Evolutionary conservation across 129 eudicot genomes (phyloP).

Genomic region (Silybum marianum): DNA sequence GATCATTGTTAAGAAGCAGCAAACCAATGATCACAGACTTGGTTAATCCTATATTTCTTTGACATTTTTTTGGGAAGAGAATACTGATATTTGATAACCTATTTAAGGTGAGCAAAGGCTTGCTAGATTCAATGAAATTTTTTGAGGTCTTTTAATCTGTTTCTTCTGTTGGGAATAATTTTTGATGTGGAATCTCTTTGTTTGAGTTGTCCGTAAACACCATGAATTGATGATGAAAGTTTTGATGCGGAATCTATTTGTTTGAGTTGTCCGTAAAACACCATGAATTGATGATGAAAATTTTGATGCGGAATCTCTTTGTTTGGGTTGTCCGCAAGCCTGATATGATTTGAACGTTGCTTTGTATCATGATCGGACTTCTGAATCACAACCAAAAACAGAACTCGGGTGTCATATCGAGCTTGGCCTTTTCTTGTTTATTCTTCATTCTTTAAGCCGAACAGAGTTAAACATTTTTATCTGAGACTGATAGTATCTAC

Average conservation of each 20-base stretch:
- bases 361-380: background rate
- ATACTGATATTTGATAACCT: background rate
- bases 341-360: background rate
- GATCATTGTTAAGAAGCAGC: background rate
- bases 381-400: background rate
- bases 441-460: background rate
- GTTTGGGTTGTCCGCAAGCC: background rate
- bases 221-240: background rate
- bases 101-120: background rate
- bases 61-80: no score
- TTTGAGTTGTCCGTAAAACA: background rate
- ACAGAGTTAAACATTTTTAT: background rate
- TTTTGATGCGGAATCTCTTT: background rate
- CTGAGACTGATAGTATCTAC: background rate
- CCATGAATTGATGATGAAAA: background rate
- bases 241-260: background rate
- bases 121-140: background rate
- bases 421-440: background rate
- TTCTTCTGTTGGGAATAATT: background rate
- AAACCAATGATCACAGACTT: background rate
- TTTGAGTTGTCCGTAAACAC: background rate
- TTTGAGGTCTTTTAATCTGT: background rate
- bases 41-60: background rate
- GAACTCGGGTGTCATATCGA: background rate
- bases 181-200: background rate